Evolutionary conservation across 2,329 filamentous ascomycete species (phyloP).

Genomic region (Colletotrichum viniferum): DNA sequence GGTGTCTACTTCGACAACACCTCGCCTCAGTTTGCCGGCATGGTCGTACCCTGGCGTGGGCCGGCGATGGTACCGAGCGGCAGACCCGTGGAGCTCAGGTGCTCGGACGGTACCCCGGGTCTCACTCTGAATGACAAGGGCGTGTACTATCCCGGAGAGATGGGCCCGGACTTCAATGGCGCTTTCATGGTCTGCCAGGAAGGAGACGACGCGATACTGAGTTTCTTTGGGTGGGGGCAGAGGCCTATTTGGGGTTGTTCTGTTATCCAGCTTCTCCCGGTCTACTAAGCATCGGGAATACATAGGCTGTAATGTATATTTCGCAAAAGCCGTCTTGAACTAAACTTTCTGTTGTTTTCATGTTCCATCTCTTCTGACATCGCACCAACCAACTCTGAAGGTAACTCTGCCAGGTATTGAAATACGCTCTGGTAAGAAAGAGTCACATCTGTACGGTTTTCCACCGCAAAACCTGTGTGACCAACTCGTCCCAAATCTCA

Average conservation of each 20-base stretch:
- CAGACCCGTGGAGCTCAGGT: neutral
- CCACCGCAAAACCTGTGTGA: neutral
- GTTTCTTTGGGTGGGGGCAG: neutral
- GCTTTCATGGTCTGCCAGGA: neutral
- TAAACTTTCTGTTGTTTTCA: neutral
- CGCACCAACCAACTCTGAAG: neutral
- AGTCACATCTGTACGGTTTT: neutral
- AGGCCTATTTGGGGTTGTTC: neutral
- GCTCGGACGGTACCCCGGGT: neutral
- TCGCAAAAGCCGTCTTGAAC: neutral
- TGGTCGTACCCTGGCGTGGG: neutral
- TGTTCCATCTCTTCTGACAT: accelerated
- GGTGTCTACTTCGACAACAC: neutral
- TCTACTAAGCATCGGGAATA: neutral
- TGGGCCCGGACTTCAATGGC: neutral
- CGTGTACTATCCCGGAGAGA: neutral
- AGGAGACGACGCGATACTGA: neutral
- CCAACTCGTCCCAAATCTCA: neutral
- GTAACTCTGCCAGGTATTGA: neutral
- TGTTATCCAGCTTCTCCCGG: neutral
- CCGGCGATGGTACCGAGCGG: neutral
- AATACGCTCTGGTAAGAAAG: neutral
- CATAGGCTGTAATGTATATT: neutral
- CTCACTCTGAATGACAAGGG: neutral
- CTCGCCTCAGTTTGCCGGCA: neutral